A percentile compares a stretch with the other conserved stretches of the same genome.
Evolutionary conservation across 2,329 filamentous ascomycete species (phyloP).

Genomic region (Aspergillus pseudonomiae): DNA sequence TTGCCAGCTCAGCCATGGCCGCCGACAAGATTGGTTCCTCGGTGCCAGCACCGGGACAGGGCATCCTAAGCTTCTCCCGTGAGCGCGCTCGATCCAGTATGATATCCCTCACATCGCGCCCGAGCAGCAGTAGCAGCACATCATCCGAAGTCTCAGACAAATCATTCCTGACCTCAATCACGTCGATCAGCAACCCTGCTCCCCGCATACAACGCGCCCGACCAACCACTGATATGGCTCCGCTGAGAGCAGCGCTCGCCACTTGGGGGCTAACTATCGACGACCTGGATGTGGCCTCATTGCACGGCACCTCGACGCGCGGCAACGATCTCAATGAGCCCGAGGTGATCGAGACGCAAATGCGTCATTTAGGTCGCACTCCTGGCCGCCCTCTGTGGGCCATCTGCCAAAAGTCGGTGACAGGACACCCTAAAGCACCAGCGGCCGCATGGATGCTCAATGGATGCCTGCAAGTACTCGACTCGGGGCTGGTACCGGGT

Average conservation of each 20-base stretch:
- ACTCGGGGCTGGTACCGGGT: conserved; percentile 89
- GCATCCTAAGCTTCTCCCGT: no score
- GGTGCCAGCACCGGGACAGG: conserved; percentile 36
- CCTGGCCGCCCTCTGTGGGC: conserved; percentile 96
- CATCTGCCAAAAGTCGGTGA: conserved; percentile 99
- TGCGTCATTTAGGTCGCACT: conserved; percentile 88
- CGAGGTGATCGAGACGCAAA: conserved; percentile 92
- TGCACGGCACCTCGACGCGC: conserved; percentile 98
- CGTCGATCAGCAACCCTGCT: no score
- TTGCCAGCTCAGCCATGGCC: conserved; percentile 91
- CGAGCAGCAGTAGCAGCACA: no score
- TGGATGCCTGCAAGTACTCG: conserved; percentile 92
- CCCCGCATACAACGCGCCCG: no score
- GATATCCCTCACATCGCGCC: no score
- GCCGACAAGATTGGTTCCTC: conserved; percentile 99
- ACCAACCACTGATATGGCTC: conserved; percentile 60
- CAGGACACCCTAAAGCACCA: conserved; percentile 97
- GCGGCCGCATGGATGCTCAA: conserved; percentile 99
- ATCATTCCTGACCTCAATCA: no score
- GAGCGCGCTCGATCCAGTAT: no score
- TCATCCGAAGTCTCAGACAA: no score
- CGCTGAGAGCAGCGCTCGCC: conserved; percentile 90
- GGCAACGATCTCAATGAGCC: conserved; percentile 99
- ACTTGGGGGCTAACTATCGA: conserved; percentile 98
- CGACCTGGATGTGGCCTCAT: conserved; percentile 90